phyloP scores from a whole-genome alignment of 352 stramenopile genomes.

The Aphanomyces stellatus region DNA sequence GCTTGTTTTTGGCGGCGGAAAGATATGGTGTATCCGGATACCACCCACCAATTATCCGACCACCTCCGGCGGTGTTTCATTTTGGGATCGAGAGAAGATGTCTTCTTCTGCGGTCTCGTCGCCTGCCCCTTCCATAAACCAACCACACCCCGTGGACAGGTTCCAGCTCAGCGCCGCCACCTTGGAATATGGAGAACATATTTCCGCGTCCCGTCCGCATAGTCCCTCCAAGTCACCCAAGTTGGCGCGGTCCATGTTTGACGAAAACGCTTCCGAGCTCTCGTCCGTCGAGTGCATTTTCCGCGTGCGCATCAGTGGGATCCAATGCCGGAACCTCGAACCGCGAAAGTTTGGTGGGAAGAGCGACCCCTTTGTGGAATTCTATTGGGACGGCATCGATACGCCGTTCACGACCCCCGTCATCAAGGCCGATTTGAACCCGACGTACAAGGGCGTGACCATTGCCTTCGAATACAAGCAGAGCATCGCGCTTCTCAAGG shows the following conservation, averaged over 20 bases:
- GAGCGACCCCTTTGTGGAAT: conserved; percentile 82
- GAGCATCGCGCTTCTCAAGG: conserved; percentile 42
- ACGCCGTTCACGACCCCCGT: conserved; percentile 75
- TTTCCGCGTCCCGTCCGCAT: background rate
- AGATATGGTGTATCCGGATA: background rate
- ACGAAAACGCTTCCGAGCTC: conserved; percentile 2
- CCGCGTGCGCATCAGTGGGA: conserved; percentile 73
- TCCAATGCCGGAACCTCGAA: conserved; percentile 83
- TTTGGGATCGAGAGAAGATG: conserved; percentile 7
- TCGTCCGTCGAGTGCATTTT: conserved; percentile 53
- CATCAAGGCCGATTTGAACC: conserved; percentile 80
- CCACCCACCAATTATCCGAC: background rate
- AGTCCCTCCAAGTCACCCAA: conserved; percentile 19
- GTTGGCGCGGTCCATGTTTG: conserved; percentile 14
- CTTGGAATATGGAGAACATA: conserved; percentile 11
- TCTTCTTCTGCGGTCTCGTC: background rate
- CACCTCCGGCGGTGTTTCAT: conserved; percentile 9
- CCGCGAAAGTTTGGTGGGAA: conserved; percentile 72
- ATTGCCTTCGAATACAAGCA: conserved; percentile 83
- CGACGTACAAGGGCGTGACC: conserved; percentile 80
- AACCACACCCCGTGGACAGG: conserved; percentile 16
- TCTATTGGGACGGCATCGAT: conserved; percentile 74
- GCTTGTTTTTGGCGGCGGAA: background rate
- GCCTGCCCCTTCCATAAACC: conserved; percentile 11
- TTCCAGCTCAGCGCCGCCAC: conserved; percentile 16